Evolutionary conservation across 805 yeast genomes (phyloP).

Genomic region (Diddensiella transvaalensis): DNA sequence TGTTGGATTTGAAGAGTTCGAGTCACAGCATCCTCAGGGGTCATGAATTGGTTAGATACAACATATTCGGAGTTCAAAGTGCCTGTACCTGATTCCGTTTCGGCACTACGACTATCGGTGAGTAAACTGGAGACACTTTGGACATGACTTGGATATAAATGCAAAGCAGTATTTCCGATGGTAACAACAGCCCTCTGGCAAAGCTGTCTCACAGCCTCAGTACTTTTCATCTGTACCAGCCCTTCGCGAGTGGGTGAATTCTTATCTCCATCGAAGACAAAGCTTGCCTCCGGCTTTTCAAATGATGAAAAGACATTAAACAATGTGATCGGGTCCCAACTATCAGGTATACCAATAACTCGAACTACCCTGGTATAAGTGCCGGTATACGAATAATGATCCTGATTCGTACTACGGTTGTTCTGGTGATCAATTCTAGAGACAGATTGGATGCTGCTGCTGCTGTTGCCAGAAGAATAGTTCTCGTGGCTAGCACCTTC

Average conservation of each 20-base stretch:
- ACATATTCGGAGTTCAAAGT: too few species aligned
- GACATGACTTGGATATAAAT: slow-evolving; percentile 9
- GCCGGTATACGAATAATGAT: too few species aligned
- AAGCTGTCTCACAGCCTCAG: slow-evolving; percentile 3
- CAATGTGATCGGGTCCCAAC: slow-evolving; percentile 16
- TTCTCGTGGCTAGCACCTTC: too few species aligned
- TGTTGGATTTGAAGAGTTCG: too few species aligned
- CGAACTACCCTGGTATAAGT: slow-evolving; percentile 7
- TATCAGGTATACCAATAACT: slow-evolving; percentile 15
- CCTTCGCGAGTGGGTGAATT: slow-evolving; percentile 18
- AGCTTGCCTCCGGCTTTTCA: slow-evolving; percentile 13
- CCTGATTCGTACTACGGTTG: too few species aligned
- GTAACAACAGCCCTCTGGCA: neutral
- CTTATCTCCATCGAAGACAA: slow-evolving; percentile 14
- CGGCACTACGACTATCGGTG: too few species aligned
- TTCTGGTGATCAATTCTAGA: neutral
- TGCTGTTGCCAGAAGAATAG: too few species aligned
- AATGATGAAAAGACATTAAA: slow-evolving; percentile 12
- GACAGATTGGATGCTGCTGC: too few species aligned
- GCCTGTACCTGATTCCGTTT: too few species aligned
- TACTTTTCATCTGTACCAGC: slow-evolving; percentile 14
- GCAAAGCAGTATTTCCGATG: slow-evolving; percentile 1
- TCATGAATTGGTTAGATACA: too few species aligned
- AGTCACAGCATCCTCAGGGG: too few species aligned
- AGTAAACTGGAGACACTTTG: slow-evolving; percentile 3